Conservation (phyloP, 75 land plant genomes). For the Pseudotsuga menziesii region DNA sequence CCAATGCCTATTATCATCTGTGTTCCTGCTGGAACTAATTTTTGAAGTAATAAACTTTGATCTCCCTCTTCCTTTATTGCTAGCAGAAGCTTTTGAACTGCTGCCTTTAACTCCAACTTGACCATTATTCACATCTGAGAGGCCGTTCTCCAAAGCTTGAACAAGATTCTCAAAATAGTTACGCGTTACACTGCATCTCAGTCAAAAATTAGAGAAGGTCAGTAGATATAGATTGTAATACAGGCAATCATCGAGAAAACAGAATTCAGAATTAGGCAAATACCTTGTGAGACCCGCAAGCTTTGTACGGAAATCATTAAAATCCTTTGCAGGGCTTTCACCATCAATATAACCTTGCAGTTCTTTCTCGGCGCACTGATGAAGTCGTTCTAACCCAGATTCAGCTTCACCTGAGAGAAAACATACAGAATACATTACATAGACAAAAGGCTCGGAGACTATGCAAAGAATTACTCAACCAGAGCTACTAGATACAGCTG, state of each 20-base stretch:
- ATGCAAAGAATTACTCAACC: not conserved
- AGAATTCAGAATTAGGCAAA: not conserved
- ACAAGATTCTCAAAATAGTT: conserved; percentile 97
- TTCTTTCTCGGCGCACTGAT: conserved; percentile 98
- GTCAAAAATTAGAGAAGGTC: not conserved
- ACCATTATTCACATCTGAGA: conserved; percentile 63
- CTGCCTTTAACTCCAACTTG: conserved; percentile 33
- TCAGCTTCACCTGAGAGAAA: conserved; percentile 85
- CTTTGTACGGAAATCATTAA: conserved; percentile 93
- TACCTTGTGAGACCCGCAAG: conserved; percentile 94
- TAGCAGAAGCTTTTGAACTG: conserved; percentile 37
- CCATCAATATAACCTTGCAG: conserved; percentile 61
- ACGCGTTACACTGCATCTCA: conserved; percentile 70
- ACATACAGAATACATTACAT: not conserved
- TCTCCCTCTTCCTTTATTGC: conserved; percentile 40
- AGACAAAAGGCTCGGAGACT: not conserved
- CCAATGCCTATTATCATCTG: conserved; percentile 51
- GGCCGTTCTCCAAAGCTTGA: conserved; percentile 78
- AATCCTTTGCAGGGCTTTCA: conserved; percentile 51
- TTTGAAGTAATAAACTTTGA: conserved; percentile 28
- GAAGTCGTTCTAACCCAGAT: conserved; percentile 88
- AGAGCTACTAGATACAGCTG: not conserved
- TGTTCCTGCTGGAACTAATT: conserved; percentile 14
- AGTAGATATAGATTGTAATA: not conserved
- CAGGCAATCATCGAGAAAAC: not conserved